phyloP scores from a whole-genome alignment of 2,329 filamentous ascomycete genomes.

The Aspergillus brasiliensis region DNA sequence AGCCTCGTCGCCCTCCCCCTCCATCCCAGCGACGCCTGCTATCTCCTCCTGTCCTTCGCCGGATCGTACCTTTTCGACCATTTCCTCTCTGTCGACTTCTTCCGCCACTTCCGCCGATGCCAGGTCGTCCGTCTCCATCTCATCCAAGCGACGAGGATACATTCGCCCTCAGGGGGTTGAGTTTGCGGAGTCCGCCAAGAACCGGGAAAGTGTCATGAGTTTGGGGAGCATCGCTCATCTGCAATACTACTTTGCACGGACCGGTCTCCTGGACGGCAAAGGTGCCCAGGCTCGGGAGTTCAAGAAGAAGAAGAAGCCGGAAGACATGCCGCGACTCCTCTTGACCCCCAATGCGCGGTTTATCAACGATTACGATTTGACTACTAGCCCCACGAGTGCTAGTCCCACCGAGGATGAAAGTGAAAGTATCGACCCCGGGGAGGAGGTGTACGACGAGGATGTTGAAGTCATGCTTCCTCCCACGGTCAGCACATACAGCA shows the following conservation, averaged over 20 bases:
- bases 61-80: conserved; percentile 49
- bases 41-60: conserved; percentile 49
- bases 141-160: conserved; percentile 71
- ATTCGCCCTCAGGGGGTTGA: conserved; percentile 83
- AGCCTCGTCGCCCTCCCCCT: conserved; percentile 44
- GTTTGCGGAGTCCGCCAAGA: conserved; percentile 87
- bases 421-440: conserved; percentile 39
- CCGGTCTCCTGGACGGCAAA: conserved; percentile 89
- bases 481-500: conserved; percentile 92
- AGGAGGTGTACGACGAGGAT: conserved; percentile 56
- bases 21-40: conserved; percentile 45
- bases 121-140: conserved; percentile 45
- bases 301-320: conserved; percentile 47
- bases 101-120: conserved; percentile 48
- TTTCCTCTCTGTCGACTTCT: conserved; percentile 49
- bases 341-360: conserved; percentile 43
- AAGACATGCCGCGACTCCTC: conserved; percentile 45
- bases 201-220: conserved; percentile 92
- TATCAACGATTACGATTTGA: conserved; percentile 46
- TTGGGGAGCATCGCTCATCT: conserved; percentile 94
- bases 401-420: conserved; percentile 51
- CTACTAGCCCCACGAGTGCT: conserved; percentile 49
- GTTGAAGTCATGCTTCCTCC: conserved; percentile 88
- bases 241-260: conserved; percentile 97
- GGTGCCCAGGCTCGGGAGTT: conserved; percentile 80